Percentiles rank a stretch among this genome's conserved stretches.
Evolutionary conservation across 139 green algal genomes (phyloP).

Genomic region (Zygnema cylindricum): DNA sequence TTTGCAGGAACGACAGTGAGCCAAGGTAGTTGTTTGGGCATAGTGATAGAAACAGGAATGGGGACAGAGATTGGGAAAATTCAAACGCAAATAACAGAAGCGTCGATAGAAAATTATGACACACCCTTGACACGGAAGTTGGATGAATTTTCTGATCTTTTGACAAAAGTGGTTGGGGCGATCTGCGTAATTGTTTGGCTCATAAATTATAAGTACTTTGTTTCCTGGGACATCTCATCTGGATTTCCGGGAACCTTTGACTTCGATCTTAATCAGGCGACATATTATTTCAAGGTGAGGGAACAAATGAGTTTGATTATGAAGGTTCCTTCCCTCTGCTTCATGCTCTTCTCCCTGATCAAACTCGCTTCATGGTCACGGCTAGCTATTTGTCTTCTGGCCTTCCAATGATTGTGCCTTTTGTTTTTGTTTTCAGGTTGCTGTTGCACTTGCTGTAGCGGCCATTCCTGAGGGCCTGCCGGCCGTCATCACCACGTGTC

Average conservation of each 20-base stretch:
- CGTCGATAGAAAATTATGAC: constrained; percentile 83
- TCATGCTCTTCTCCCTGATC: no score
- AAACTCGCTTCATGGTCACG: no score
- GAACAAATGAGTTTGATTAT: neutral
- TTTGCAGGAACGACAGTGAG: constrained; percentile 92
- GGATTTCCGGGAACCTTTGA: constrained; percentile 29
- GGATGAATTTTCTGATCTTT: constrained; percentile 91
- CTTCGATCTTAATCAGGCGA: constrained; percentile 72
- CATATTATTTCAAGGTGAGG: constrained; percentile 73
- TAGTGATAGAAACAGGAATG: constrained; percentile 93
- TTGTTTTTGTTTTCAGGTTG: constrained; percentile 67
- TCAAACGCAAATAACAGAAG: constrained; percentile 76
- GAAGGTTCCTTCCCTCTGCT: neutral
- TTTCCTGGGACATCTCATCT: constrained; percentile 53
- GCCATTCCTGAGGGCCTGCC: constrained; percentile 98
- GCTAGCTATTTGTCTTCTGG: no score
- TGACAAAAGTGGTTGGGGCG: constrained; percentile 93
- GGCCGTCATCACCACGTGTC: constrained; percentile 98
- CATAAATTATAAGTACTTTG: constrained; percentile 97
- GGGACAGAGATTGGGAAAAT: constrained; percentile 97
- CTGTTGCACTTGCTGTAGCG: constrained; percentile 94
- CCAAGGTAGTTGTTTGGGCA: constrained; percentile 76
- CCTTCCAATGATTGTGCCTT: no score
- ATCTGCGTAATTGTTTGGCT: constrained; percentile 96
- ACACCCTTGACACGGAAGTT: constrained; percentile 97